A percentile compares a stretch with the other conserved stretches of the same genome.
Conservation (phyloP, 768 basidiomycete genomes). For the Clitopilus hobsonii region DNA sequence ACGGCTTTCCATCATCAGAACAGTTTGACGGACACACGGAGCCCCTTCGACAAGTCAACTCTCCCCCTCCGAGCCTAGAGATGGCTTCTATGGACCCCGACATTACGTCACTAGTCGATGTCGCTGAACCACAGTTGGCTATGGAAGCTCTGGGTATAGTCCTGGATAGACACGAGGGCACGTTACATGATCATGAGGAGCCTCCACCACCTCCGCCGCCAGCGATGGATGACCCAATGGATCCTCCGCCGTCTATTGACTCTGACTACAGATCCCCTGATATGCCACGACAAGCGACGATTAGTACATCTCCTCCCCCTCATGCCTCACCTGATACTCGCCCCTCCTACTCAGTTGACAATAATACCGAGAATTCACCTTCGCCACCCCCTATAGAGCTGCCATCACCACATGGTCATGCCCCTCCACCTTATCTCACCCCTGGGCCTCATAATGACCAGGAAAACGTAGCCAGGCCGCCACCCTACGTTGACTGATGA, state of each 20-base stretch:
- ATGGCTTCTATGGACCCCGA: slow-evolving; percentile 70
- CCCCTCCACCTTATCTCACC: slow-evolving; percentile 78
- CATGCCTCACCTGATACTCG: slow-evolving; percentile 28
- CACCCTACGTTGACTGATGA: slow-evolving; percentile 56
- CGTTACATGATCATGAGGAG: slow-evolving; percentile 21
- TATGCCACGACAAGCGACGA: slow-evolving; percentile 18
- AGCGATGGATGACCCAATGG: slow-evolving; percentile 81
- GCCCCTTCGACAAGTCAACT: slow-evolving; percentile 55
- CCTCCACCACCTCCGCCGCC: slow-evolving; percentile 73
- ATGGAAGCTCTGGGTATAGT: slow-evolving; percentile 57
- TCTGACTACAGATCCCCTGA: slow-evolving; percentile 64
- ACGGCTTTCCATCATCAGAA: slow-evolving; percentile 66
- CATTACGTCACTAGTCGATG: slow-evolving; percentile 59
- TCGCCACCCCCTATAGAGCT: slow-evolving; percentile 27
- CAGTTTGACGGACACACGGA: slow-evolving; percentile 83
- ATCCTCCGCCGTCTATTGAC: slow-evolving; percentile 86
- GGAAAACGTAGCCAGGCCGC: slow-evolving; percentile 52
- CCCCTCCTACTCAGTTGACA: slow-evolving; percentile 23
- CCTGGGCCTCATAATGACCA: slow-evolving; percentile 44
- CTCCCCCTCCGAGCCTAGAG: slow-evolving; percentile 75
- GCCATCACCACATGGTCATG: slow-evolving; percentile 44
- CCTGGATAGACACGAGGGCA: slow-evolving; percentile 45
- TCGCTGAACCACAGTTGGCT: slow-evolving; percentile 46
- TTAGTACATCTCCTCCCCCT: slow-evolving; percentile 11
- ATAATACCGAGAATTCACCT: slow-evolving; percentile 24